A percentile compares a stretch with the other conserved stretches of the same genome.
Conservation (phyloP, 495 filamentous ascomycete genomes). For the Xylaria intraflava region DNA sequence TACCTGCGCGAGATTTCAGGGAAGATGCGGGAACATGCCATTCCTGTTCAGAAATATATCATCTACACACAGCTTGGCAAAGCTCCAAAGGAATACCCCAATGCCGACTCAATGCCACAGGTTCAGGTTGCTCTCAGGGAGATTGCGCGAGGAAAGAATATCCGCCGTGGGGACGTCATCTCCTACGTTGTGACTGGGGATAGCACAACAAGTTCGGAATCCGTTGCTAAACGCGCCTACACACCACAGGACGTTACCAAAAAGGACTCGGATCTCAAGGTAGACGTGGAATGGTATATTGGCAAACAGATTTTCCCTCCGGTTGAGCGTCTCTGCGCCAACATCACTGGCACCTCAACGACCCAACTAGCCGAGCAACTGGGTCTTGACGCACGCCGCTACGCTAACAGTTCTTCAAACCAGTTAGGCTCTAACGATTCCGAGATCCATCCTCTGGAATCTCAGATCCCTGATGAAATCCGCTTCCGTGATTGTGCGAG, state of each 20-base stretch:
- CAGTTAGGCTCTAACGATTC: conserved; percentile 48
- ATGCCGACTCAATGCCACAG: conserved; percentile 90
- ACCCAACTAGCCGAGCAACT: conserved; percentile 85
- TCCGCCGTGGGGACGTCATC: conserved; percentile 92
- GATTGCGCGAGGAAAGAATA: conserved; percentile 74
- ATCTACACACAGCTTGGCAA: conserved; percentile 98
- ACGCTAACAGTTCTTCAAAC: conserved; percentile 55
- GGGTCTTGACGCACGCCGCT: conserved; percentile 83
- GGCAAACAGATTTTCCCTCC: conserved; percentile 98
- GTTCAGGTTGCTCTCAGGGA: conserved; percentile 90
- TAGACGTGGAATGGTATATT: conserved; percentile 93
- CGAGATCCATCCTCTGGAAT: conserved; percentile 82
- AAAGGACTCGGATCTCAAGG: conserved; percentile 62
- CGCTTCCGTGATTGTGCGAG: conserved; percentile 77
- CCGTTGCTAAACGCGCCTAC: conserved; percentile 80
- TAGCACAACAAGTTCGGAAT: conserved; percentile 62
- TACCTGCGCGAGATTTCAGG: conserved; percentile 74
- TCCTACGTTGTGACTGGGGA: conserved; percentile 87
- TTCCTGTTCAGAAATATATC: conserved; percentile 81
- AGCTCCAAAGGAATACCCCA: conserved; percentile 84
- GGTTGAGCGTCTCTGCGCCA: conserved; percentile 94
- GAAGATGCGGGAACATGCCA: conserved; percentile 71
- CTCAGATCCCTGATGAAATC: conserved; percentile 79
- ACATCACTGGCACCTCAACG: conserved; percentile 85
- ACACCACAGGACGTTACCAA: conserved; percentile 80